phyloP scores from a whole-genome alignment of 768 basidiomycete species.

The Porphyrellus cyaneotinctus region DNA sequence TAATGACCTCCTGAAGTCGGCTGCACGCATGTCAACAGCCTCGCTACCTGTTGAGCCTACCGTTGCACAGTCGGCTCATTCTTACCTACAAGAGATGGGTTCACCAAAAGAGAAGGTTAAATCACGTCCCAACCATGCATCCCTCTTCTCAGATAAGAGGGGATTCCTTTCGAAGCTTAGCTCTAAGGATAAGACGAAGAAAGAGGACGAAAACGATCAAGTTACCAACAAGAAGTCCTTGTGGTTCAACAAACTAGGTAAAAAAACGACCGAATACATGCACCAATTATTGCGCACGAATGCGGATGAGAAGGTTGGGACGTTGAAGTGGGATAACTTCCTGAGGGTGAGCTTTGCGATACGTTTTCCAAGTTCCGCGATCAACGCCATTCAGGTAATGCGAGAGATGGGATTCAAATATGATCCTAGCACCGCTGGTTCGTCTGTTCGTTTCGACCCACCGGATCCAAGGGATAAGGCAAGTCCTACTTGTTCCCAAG shows the following conservation, averaged over 20 bases:
- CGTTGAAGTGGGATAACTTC: conserved; percentile 80
- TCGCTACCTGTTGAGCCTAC: conserved; percentile 44
- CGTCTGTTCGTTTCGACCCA: conserved; percentile 79
- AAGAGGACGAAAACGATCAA: conserved; percentile 29
- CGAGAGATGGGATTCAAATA: conserved; percentile 72
- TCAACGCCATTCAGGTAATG: conserved; percentile 52
- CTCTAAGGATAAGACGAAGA: conserved; percentile 29
- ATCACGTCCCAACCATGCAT: conserved; percentile 57
- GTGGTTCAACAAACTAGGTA: conserved; percentile 55
- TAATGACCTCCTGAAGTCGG: conserved; percentile 18
- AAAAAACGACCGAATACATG: conserved; percentile 57
- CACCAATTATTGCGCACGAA: conserved; percentile 58
- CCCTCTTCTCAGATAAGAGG: conserved; percentile 42
- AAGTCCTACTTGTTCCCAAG: conserved; percentile 14
- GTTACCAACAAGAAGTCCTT: conserved; percentile 39
- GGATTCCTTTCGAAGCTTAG: conserved; percentile 52
- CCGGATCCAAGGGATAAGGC: conserved; percentile 50
- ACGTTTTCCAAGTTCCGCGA: not conserved
- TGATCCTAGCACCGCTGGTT: conserved; percentile 73
- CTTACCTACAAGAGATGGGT: conserved; percentile 57
- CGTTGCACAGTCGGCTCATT: conserved; percentile 63
- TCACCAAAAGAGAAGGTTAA: conserved; percentile 64
- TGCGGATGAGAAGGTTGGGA: conserved; percentile 52
- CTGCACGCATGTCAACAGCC: conserved; percentile 36
- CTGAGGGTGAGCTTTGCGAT: conserved; percentile 47